phyloP scores from a whole-genome alignment of 129 eudicot genomes.

The Helianthus annuus region HanXRQr2.0-SUNRISE NC_035447.2:167220733-167221232 shows the following conservation, averaged over 20 bases:
- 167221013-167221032: conserved; percentile 79
- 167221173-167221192: neutral
- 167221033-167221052: conserved; percentile 64
- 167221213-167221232: neutral
- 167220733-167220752: too few species aligned
- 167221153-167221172: conserved; percentile 96
- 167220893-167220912: conserved; percentile 95
- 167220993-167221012: neutral
- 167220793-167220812: conserved; percentile 94
- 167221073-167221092: conserved; percentile 80
- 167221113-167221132: conserved; percentile 96
- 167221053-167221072: conserved; percentile 91
- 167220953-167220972: neutral
- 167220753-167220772: neutral
- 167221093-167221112: conserved; percentile 81
- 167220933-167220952: conserved; percentile 50
- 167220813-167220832: conserved; percentile 82
- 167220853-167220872: conserved; percentile 96
- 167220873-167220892: conserved; percentile 92
- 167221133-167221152: conserved; percentile 92
- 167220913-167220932: conserved; percentile 98
- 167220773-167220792: conserved; percentile 38
- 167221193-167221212: too few species aligned
- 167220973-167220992: neutral
- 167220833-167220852: conserved; percentile 95